These are phyloP conservation scores for Thalassiosira mediterranea DNA, from an alignment of 352 stramenopile genomes.

Conservation along the genomic window DNA sequence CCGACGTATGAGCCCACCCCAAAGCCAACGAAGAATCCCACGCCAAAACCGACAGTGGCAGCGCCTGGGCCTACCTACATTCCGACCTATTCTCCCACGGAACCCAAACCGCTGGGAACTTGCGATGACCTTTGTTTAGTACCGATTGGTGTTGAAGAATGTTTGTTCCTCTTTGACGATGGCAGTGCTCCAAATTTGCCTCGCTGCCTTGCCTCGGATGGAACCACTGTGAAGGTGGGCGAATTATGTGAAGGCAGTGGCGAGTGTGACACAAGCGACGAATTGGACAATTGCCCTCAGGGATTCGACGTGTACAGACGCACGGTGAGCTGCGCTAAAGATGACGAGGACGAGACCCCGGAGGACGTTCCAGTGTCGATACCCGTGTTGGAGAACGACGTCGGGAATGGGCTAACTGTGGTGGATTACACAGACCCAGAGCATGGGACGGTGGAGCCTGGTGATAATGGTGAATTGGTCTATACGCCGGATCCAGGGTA, in stretches of 20 bases:
- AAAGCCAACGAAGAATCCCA: neutral
- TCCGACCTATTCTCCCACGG: slow-evolving; percentile 6
- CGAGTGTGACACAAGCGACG: slow-evolving; percentile 10
- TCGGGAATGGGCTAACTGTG: slow-evolving; percentile 13
- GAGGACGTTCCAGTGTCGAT: slow-evolving; percentile 15
- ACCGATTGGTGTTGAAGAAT: slow-evolving; percentile 2
- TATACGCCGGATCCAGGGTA: slow-evolving; percentile 24
- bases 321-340: slow-evolving; percentile 3
- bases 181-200: neutral
- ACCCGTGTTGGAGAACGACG: slow-evolving; percentile 37
- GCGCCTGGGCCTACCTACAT: neutral
- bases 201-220: slow-evolving; percentile 1
- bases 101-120: neutral
- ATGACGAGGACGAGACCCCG: slow-evolving; percentile 4
- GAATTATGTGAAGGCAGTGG: slow-evolving; percentile 6
- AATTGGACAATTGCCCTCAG: slow-evolving; percentile 16
- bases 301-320: slow-evolving; percentile 20
- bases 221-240: slow-evolving; percentile 7
- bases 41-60: neutral
- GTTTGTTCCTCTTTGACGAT: neutral
- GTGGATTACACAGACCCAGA: slow-evolving; percentile 6
- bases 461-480: slow-evolving; percentile 14
- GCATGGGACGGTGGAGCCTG: slow-evolving; percentile 10
- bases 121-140: slow-evolving; percentile 23
- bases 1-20: slow-evolving; percentile 7